Base-by-base conservation (phyloP, 2,329 filamentous ascomycete genomes). In the Colletotrichum sp. region DNA sequence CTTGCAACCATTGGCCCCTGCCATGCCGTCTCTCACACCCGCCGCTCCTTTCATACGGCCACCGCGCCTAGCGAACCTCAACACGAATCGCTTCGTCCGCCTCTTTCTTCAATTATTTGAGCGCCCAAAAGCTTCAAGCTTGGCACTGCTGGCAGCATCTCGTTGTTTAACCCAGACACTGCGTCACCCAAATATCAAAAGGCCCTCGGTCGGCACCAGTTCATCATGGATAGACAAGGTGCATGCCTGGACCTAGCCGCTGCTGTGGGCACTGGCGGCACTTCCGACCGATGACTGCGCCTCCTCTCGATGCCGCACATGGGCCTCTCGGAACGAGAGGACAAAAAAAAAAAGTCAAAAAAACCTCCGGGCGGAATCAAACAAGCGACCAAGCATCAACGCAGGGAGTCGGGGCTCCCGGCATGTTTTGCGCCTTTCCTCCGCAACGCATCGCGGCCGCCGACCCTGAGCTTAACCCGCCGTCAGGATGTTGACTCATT, bases 401-500 rank as follows among this genome's bases (percentile, higher is more conserved):
- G 59, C 59, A 63, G 59, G 30, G 59, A 60, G 32, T 75, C 70
- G 73, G 73, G 52, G 57, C 73, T 64, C 30, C 24, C 43, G 55
- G 28, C 57, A 55, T 36, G 69, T 55, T 64, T 71, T 68, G 55
- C 55, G 26, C 34, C 13, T 61, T 52, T 48, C 32, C n/a, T 26
- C 64, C 39, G 26, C 73, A 59, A 55, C 70, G 36, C 64, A 64
- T 28, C 34, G 57, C 65, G 39, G 34, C 69, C 73, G 63, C 57
- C 34, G 57, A 52, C 57, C 64, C 64, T 70, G 36, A 67, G 68
- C 64, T 43, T 48, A 36, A 28, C 18, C 43, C 55, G 36, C 36
- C 71, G 70, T 65, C 71, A 48, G 70, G 74, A 64, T 36, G n/a
- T 65, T 69, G 63, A 72, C 48, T 69, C 74, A 68, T 64, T 73